A percentile compares a stretch with the other conserved stretches of the same genome.
Conservation (phyloP, 2,329 filamentous ascomycete genomes). For the Plenodomus tracheiphilus region DNA sequence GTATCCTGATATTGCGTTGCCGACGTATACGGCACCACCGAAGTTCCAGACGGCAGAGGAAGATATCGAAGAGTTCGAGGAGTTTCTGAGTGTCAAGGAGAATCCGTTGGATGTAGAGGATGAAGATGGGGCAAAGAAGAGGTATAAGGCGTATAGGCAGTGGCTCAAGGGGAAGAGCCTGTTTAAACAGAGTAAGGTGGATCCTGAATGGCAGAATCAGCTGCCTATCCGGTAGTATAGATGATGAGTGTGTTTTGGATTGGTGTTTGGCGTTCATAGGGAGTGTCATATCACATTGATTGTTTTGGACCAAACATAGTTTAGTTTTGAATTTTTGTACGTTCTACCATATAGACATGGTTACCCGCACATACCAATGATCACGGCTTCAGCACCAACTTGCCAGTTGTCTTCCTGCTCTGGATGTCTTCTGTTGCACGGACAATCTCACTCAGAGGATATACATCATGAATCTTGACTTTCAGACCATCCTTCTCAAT, state of each 20-base stretch:
- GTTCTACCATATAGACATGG: neutral
- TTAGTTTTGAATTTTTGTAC: too few relatives aligned
- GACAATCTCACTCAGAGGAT: conserved; percentile 72
- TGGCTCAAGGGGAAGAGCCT: conserved; percentile 94
- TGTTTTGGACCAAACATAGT: too few relatives aligned
- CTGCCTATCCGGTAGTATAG: conserved; percentile 31
- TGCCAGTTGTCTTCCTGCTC: conserved; percentile 80
- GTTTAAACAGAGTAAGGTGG: conserved; percentile 78
- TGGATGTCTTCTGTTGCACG: conserved; percentile 77
- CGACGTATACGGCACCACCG: conserved; percentile 9
- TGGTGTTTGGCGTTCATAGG: too few relatives aligned
- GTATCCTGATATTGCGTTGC: conserved; percentile 10
- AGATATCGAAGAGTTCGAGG: conserved; percentile 72
- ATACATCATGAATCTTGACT: conserved; percentile 74
- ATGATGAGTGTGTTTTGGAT: neutral
- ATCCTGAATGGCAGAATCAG: conserved; percentile 52
- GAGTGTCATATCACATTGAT: neutral
- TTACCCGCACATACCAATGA: neutral
- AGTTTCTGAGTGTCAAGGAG: conserved; percentile 75
- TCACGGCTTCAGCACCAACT: conserved; percentile 72
- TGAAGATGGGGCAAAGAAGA: conserved; percentile 86
- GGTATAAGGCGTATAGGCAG: conserved; percentile 94
- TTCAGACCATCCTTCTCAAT: conserved; percentile 71
- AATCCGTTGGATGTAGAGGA: conserved; percentile 86
- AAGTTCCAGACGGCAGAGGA: conserved; percentile 61